phyloP scores from a whole-genome alignment of 2,329 filamentous ascomycete genomes.

The Emergomyces africanus region DNA sequence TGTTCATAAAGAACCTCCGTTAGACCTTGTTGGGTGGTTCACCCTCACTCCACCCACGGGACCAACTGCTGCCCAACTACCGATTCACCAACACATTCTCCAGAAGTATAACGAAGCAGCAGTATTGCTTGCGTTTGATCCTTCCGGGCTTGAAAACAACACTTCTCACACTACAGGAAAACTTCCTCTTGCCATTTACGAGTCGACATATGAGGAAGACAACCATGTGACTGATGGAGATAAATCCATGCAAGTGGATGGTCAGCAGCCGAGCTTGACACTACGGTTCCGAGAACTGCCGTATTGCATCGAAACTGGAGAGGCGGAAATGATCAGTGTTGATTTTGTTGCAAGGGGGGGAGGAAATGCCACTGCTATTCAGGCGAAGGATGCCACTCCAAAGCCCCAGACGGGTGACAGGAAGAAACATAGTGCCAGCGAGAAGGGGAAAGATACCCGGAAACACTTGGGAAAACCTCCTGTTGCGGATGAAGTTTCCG shows the following conservation, averaged over 20 bases:
- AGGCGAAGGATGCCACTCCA: conserved; percentile 14
- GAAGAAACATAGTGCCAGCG: conserved; percentile 15
- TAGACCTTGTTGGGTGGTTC: conserved; percentile 90
- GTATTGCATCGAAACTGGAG: conserved; percentile 83
- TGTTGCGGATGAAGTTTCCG: conserved; percentile 19
- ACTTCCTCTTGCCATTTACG: conserved; percentile 82
- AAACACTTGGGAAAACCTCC: conserved; percentile 17
- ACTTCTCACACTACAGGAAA: conserved; percentile 53
- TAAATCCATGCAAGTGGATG: conserved; percentile 60
- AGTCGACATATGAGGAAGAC: conserved; percentile 66
- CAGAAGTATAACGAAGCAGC: conserved; percentile 67
- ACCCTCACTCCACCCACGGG: conserved; percentile 62
- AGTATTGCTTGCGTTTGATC: conserved; percentile 80
- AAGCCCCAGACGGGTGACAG: conserved; percentile 15
- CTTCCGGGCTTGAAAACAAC: conserved; percentile 41
- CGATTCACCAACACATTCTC: conserved; percentile 67
- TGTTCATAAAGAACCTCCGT: conserved; percentile 70
- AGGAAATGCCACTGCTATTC: conserved; percentile 59
- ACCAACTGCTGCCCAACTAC: conserved; percentile 53
- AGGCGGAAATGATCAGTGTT: conserved; percentile 96
- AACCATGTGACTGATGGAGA: conserved; percentile 45
- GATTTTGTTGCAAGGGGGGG: conserved; percentile 81
- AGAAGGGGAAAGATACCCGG: conserved; percentile 26
- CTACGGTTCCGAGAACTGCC: conserved; percentile 72
- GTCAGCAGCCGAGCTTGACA: conserved; percentile 43